Evolutionary conservation across 2,329 filamentous ascomycete species (phyloP).

Genomic region (Fusarium succisae): DNA sequence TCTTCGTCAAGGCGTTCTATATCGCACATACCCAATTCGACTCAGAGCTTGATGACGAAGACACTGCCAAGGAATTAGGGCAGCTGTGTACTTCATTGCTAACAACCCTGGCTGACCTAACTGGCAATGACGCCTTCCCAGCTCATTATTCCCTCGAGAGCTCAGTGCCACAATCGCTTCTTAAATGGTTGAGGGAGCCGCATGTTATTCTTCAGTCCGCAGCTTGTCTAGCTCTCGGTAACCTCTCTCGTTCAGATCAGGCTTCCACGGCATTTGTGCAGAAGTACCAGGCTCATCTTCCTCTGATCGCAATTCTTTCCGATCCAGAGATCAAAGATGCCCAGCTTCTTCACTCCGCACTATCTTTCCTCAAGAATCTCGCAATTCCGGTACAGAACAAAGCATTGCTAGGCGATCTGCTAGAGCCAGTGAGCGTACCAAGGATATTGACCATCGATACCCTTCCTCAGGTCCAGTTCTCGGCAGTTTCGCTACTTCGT

Average conservation of each 20-base stretch:
- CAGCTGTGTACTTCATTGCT: constrained; percentile 61
- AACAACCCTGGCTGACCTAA: constrained; percentile 61
- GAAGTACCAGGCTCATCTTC: constrained; percentile 51
- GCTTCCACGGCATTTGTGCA: constrained; percentile 61
- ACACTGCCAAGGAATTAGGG: constrained; percentile 55
- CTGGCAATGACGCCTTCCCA: constrained; percentile 59
- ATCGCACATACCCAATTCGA: constrained; percentile 57
- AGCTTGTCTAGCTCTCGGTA: constrained; percentile 69
- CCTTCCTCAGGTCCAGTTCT: constrained; percentile 66
- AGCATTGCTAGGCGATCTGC: constrained; percentile 57
- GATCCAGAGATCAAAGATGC: constrained; percentile 53
- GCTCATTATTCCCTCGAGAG: constrained; percentile 54
- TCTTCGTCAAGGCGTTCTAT: constrained; percentile 60
- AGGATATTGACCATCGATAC: constrained; percentile 63
- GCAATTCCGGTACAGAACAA: constrained; percentile 68
- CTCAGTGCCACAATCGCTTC: constrained; percentile 53
- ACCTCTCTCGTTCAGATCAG: constrained; percentile 68
- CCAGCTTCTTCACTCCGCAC: constrained; percentile 65
- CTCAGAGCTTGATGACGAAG: constrained; percentile 56
- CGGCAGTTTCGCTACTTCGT: constrained; percentile 66
- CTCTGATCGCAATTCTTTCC: constrained; percentile 57
- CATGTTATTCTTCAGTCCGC: constrained; percentile 61
- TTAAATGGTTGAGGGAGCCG: constrained; percentile 57
- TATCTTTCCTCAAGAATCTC: constrained; percentile 72
- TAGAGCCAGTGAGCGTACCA: constrained; percentile 58